Base-by-base conservation (phyloP, 2,329 filamentous ascomycete genomes). In the Xylaria sp. region DNA sequence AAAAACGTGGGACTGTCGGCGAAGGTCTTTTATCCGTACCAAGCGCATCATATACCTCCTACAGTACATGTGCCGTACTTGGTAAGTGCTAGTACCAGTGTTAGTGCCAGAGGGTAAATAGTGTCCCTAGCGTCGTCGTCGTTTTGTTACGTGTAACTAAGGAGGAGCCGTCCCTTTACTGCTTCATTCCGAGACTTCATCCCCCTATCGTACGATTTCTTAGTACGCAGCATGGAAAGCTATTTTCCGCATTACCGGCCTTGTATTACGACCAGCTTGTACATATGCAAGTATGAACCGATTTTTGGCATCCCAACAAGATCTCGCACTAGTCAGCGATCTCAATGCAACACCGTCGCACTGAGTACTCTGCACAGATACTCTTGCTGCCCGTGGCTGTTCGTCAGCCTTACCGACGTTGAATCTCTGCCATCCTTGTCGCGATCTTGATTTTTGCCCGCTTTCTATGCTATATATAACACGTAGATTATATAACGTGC, bases 201-300 rank as follows among this genome's bases (percentile, higher is more conserved):
- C 54, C 56, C 60, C 37, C 41, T 41, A 71, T 72, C 70, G 68
- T 72, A 72, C 66, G 70, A 72, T 70, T 69, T 65, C 52, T 69
- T 66, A 62, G 62, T 69, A 60, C 63, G 58, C 56, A 58, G 2
- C 57, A 65, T 70, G 58, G 55, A 32, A 65, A 64, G 41, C 10
- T 65, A 60, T 64, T 44, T 56, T 70, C 67, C 58, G 67, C 58
- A 46, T 60, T 59, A 37, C 56, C 63, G 51, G 50, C 51, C 54
- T 44, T 63, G 61, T 70, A 60, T 64, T 62, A 61, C 65, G n/a
- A 15, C 57, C 28, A 46, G 48, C 60, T 58, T 60, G 52, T 54
- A 50, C 65, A 61, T 66, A 72, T 72, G 70, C 70, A 71, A 69
- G 60, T 57, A 72, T 72, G 68, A 71, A 69, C 65, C 70, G 58